Evolutionary conservation across 179 eudicot genomes (phyloP).

Genomic region (Drosera spatulata): DNA sequence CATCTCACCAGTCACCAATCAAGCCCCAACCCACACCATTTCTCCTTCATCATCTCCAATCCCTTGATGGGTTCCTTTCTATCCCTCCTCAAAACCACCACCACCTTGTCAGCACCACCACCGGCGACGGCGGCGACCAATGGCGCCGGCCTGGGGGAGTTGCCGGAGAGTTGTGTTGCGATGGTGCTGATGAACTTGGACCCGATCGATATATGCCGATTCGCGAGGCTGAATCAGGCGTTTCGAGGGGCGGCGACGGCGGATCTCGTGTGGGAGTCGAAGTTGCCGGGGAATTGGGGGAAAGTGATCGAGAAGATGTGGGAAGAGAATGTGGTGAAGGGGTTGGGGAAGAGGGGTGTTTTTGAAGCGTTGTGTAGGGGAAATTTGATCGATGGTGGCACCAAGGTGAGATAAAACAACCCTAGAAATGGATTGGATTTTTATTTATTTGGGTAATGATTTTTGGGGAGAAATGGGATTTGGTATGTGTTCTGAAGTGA

Average conservation of each 20-base stretch:
- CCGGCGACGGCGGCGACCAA: neutral
- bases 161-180: conserved; percentile 80
- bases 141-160: conserved; percentile 48
- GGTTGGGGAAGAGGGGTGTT: conserved; percentile 55
- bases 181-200: conserved; percentile 41
- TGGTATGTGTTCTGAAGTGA: too few species aligned
- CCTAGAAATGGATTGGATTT: too few species aligned
- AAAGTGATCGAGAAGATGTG: conserved; percentile 35
- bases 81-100: too few species aligned
- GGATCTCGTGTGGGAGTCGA: conserved; percentile 82
- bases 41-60: too few species aligned
- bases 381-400: conserved; percentile 54
- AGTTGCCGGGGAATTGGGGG: conserved; percentile 57
- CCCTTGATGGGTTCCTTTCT: too few species aligned
- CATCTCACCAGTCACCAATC: too few species aligned
- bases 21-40: too few species aligned
- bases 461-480: too few species aligned
- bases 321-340: conserved; percentile 6
- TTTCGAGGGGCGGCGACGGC: conserved; percentile 81
- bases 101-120: neutral
- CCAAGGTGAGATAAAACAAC: conserved; percentile 38
- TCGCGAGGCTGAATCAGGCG: conserved; percentile 55
- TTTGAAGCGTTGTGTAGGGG: conserved; percentile 45
- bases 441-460: too few species aligned
- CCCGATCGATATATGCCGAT: conserved; percentile 52